phyloP scores from a whole-genome alignment of 176 grass and related monocot genomes.

The Pharus latifolius region DNA sequence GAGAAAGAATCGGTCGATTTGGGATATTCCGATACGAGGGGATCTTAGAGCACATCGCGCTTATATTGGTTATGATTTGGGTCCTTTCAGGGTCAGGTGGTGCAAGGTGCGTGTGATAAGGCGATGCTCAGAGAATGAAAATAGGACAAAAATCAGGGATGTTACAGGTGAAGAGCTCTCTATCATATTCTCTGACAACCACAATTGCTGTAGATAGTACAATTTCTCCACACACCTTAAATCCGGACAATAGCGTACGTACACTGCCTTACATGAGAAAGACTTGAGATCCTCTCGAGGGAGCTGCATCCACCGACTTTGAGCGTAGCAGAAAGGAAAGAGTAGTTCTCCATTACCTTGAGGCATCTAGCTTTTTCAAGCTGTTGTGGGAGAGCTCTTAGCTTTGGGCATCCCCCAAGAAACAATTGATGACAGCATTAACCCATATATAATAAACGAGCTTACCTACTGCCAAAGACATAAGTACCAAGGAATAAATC shows the following conservation, averaged over 20 bases:
- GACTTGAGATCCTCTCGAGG: slow-evolving; percentile 12
- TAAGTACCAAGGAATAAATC: no score
- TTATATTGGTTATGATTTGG: no score
- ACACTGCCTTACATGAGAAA: background rate
- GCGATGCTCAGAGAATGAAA: no score
- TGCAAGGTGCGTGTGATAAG: no score
- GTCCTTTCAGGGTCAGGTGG: no score
- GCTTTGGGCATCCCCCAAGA: background rate
- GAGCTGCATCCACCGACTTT: background rate
- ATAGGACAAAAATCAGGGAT: no score
- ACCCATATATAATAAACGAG: no score
- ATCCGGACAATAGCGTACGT: accelerated
- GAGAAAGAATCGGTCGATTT: no score
- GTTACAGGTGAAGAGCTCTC: background rate
- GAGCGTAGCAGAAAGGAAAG: background rate
- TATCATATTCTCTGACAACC: background rate
- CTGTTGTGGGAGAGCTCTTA: slow-evolving; percentile 11
- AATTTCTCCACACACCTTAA: slow-evolving; percentile 10
- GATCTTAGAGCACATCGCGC: no score
- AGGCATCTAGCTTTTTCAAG: background rate
- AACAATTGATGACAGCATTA: no score
- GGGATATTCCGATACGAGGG: no score
- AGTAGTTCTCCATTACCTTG: slow-evolving; percentile 16
- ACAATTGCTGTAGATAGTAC: background rate
- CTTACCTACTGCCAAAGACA: no score